Conservation (phyloP, 768 basidiomycete genomes). For the Gloeophyllum trabeum region DNA sequence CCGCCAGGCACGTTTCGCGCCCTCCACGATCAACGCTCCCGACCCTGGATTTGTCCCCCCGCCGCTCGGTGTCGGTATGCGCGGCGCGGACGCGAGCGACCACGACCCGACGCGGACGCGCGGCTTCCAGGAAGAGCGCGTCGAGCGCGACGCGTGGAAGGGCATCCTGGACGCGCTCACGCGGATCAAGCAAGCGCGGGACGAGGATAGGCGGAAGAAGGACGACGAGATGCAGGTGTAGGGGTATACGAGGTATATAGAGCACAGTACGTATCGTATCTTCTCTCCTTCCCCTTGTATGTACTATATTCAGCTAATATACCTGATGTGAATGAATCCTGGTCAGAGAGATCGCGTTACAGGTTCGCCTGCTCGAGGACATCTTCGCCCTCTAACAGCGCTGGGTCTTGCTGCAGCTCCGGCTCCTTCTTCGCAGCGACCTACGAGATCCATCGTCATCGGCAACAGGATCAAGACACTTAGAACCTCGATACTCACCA, state of each 20-base stretch:
- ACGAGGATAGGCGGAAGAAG: slow-evolving; percentile 10
- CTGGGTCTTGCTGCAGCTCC: slow-evolving; percentile 21
- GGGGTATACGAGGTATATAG: too few species aligned
- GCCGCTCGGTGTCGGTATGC: slow-evolving; percentile 63
- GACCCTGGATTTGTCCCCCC: slow-evolving; percentile 64
- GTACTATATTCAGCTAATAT: too few species aligned
- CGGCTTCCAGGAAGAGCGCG: slow-evolving; percentile 68
- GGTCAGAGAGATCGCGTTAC: slow-evolving; percentile 15
- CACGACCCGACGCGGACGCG: slow-evolving; percentile 29
- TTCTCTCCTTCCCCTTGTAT: too few species aligned
- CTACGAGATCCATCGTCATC: too few species aligned
- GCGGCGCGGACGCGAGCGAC: slow-evolving; percentile 6
- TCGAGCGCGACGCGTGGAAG: slow-evolving; percentile 71
- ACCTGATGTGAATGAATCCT: too few species aligned
- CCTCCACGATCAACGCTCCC: slow-evolving; percentile 80
- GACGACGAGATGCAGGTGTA: neutral
- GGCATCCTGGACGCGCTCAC: slow-evolving; percentile 59
- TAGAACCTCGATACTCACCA: slow-evolving; percentile 53
- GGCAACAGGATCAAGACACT: too few species aligned
- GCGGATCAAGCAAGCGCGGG: slow-evolving; percentile 41
- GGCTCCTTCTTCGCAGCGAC: slow-evolving; percentile 31
- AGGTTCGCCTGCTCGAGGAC: slow-evolving; percentile 38
- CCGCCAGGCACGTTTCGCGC: slow-evolving; percentile 71
- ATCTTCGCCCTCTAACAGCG: slow-evolving; percentile 37
- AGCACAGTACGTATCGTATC: too few species aligned